A percentile compares a stretch with the other conserved stretches of the same genome.
These are phyloP conservation scores for Umbelopsis sp. DNA, from an alignment of 192 early-diverging fungal genomes.

Conservation along the genomic window DNA sequence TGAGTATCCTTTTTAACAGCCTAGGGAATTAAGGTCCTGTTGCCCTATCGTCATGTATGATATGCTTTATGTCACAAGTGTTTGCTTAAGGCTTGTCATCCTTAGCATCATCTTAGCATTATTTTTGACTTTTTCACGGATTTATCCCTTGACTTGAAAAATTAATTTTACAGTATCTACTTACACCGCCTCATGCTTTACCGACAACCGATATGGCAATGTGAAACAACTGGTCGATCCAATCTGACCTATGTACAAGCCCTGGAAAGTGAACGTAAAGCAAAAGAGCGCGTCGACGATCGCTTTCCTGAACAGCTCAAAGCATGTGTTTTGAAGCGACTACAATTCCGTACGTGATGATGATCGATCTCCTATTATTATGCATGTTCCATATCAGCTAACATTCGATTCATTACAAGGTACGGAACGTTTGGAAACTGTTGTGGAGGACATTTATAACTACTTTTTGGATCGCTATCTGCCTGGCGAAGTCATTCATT, in stretches of 20 bases:
- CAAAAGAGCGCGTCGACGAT: constrained; percentile 62
- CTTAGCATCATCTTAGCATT: background rate
- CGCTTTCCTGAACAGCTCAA: constrained; percentile 69
- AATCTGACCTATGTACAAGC: constrained; percentile 84
- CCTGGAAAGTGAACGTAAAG: constrained; percentile 70
- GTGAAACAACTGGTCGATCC: constrained; percentile 72
- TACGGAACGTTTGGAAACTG: constrained; percentile 55
- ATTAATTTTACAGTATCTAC: constrained; percentile 28
- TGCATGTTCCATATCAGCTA: background rate
- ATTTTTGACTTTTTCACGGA: constrained; percentile 1
- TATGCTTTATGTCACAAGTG: background rate
- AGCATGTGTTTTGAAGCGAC: constrained; percentile 58
- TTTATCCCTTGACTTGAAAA: constrained; percentile 13
- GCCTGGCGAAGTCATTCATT: constrained; percentile 56
- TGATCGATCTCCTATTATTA: background rate
- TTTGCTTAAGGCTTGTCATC: constrained; percentile 8
- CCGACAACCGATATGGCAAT: constrained; percentile 75
- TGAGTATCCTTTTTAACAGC: constrained; percentile 45
- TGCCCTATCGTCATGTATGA: background rate
- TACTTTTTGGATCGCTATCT: constrained; percentile 59
- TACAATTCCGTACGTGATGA: constrained; percentile 73
- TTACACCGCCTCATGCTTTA: constrained; percentile 53
- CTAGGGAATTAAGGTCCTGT: background rate
- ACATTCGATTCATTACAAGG: constrained; percentile 34
- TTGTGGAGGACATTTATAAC: constrained; percentile 65